A percentile compares a stretch with the other conserved stretches of the same genome.
Evolutionary conservation across 2,329 filamentous ascomycete genomes (phyloP).

Genomic region (Paecilomyces sp.): DNA sequence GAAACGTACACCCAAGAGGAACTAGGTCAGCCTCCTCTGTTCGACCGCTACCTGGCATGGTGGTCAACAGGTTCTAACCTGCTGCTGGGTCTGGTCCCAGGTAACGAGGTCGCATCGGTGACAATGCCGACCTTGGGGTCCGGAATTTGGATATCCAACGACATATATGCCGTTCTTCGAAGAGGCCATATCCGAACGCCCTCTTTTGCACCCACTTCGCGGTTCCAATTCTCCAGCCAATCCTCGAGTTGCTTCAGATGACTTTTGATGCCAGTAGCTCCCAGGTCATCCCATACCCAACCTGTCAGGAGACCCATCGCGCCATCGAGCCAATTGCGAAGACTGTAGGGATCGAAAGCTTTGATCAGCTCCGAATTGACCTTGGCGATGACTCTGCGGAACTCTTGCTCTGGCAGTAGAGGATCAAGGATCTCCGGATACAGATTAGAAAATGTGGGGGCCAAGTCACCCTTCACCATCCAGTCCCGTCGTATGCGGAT

Average conservation of each 20-base stretch:
- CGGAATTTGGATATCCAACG: constrained; percentile 44
- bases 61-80: constrained; percentile 14
- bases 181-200: constrained; percentile 70
- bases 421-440: constrained; percentile 95
- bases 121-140: constrained; percentile 43
- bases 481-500: constrained; percentile 90
- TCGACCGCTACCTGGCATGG: not conserved
- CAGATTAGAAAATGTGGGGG: constrained; percentile 87
- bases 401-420: constrained; percentile 76
- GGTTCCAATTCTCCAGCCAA: constrained; percentile 86
- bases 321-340: constrained; percentile 72
- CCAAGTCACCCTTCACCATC: constrained; percentile 81
- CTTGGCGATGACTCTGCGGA: constrained; percentile 71
- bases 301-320: constrained; percentile 75
- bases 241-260: constrained; percentile 63
- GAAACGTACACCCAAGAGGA: not conserved
- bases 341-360: constrained; percentile 72
- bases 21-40: not conserved
- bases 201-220: constrained; percentile 50
- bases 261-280: constrained; percentile 67
- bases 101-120: constrained; percentile 26
- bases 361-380: constrained; percentile 70
- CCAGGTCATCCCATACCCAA: constrained; percentile 91
- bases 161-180: constrained; percentile 81
- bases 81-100: constrained; percentile 28